Evolutionary conservation across 2,329 filamentous ascomycete genomes (phyloP), one percentile per base, ranked within the genome.

Genomic region (Fusarium cyanostomum): DNA sequence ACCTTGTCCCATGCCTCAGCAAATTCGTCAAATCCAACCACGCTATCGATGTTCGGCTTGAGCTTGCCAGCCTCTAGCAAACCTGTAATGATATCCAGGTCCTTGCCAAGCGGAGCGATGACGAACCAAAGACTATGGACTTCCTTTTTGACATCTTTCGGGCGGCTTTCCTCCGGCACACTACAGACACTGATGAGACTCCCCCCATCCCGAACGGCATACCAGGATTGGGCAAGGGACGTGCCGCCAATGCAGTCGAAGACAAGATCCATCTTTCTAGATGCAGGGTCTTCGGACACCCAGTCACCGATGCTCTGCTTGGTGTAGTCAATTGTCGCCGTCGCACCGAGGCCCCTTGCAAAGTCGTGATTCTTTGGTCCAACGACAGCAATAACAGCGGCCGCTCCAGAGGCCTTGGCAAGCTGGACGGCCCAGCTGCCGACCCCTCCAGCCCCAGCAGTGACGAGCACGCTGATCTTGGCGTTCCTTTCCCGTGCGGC

Each of bases 1-100:
- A 64, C 64, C 24, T 59, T 67, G 0, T 67, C 56, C 63, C 63
- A 67, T 3, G 63, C 60, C n/a, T 51, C 49, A 1, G 42, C 38
- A 44, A 59, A 67, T 0, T 56, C 48, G 1, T 48, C 38, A 28
- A 67, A 27, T 1, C 7, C n/a, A 35, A 67, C 50, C 1, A 67
- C 60, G 1, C 56, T 67, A 13, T 67, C 65, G 10, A 67, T 44
- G 0, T 56, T 64, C 2, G 63, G 63, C 48, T 62, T 59, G 4
- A 66, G 4, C 7, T 66, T 33, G 0, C 60, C 56, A 2, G 53
- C 51, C 35, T 64, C 64, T 7, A 67, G 4, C 9, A 67, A 44
- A 3, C 37, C 28, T 0, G 63, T 62, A 6, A 67, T 62, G 8
- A 50, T 3, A 33, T 52, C 24, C 3, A 67, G 16, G 21, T 67